These are phyloP conservation scores for Marchantia polymorpha DNA, from an alignment of 225 moss, liverwort and hornwort genomes.

Conservation along the genomic window DNA sequence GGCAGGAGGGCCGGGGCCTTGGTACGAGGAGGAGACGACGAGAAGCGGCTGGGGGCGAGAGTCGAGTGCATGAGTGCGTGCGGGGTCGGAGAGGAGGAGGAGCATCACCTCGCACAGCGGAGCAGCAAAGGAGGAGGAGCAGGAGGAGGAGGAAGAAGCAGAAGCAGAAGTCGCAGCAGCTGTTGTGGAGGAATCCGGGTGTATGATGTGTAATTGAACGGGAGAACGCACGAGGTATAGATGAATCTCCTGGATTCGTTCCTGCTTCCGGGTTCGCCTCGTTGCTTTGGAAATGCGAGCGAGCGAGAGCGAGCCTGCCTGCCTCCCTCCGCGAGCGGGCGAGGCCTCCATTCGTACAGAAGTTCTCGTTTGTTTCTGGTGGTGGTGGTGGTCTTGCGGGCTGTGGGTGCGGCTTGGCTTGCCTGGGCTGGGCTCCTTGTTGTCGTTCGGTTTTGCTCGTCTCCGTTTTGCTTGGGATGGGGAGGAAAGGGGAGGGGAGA, in stretches of 20 bases:
- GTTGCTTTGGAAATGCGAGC: background rate
- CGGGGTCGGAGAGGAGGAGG: constrained; percentile 12
- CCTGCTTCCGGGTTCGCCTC: background rate
- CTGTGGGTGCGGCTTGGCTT: background rate
- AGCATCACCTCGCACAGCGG: background rate
- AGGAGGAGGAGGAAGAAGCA: background rate
- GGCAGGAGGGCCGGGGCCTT: background rate
- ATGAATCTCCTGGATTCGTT: constrained; percentile 23
- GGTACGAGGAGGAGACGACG: background rate
- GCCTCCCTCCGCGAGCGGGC: background rate
- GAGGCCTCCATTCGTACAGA: background rate
- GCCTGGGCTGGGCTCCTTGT: background rate
- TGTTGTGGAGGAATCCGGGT: constrained; percentile 9
- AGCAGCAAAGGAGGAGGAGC: background rate
- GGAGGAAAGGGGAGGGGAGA: background rate
- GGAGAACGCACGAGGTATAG: constrained; percentile 12
- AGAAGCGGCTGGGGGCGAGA: constrained; percentile 1
- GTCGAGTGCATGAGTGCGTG: constrained; percentile 17
- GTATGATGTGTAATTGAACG: constrained; percentile 26
- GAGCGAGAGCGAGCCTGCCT: background rate
- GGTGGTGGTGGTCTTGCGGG: background rate
- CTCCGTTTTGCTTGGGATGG: constrained; percentile 1
- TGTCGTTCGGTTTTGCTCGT: background rate
- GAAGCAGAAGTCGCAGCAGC: background rate
- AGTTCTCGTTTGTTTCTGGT: no score